phyloP scores from a whole-genome alignment of 208 protist species.

The Blechomonas ayalai region DNA sequence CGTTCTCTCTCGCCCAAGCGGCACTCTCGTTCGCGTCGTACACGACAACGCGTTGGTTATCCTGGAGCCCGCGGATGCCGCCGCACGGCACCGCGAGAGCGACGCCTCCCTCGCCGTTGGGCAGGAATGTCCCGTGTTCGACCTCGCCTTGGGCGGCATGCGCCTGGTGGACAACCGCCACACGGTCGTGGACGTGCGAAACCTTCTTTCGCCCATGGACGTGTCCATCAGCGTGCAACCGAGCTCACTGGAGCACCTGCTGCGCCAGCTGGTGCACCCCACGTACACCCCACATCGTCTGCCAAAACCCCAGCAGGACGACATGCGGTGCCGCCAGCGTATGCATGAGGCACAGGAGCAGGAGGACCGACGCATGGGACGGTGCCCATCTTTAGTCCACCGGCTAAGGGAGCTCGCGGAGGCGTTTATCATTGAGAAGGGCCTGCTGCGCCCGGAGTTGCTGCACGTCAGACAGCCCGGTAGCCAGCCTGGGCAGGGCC shows the following conservation, averaged over 20 bases:
- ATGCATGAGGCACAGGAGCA: conserved; percentile 15
- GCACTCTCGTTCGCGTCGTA: conserved; percentile 55
- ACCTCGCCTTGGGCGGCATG: conserved; percentile 60
- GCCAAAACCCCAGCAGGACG: conserved; percentile 20
- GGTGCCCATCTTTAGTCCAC: conserved; percentile 36
- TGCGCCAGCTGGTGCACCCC: conserved; percentile 43
- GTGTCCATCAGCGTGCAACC: conserved; percentile 17
- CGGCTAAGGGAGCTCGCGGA: conserved; percentile 65
- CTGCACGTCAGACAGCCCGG: too few species aligned
- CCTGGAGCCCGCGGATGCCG: conserved; percentile 57
- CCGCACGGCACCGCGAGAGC: conserved; percentile 19
- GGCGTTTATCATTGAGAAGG: conserved; percentile 50
- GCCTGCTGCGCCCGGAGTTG: conserved; percentile 55
- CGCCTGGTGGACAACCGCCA: conserved; percentile 73
- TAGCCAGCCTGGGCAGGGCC: not conserved
- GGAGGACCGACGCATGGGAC: conserved; percentile 12
- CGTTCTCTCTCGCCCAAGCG: conserved; percentile 37
- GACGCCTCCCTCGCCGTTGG: conserved; percentile 47
- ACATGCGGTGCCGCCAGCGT: conserved; percentile 18
- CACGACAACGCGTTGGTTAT: conserved; percentile 52
- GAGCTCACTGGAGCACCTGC: conserved; percentile 38
- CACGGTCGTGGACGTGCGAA: conserved; percentile 48
- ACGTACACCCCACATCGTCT: conserved; percentile 71
- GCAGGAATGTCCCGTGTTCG: conserved; percentile 76
- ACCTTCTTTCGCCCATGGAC: conserved; percentile 24